Conservation (phyloP, 306 rosid species). For the Purshia tridentata region DNA sequence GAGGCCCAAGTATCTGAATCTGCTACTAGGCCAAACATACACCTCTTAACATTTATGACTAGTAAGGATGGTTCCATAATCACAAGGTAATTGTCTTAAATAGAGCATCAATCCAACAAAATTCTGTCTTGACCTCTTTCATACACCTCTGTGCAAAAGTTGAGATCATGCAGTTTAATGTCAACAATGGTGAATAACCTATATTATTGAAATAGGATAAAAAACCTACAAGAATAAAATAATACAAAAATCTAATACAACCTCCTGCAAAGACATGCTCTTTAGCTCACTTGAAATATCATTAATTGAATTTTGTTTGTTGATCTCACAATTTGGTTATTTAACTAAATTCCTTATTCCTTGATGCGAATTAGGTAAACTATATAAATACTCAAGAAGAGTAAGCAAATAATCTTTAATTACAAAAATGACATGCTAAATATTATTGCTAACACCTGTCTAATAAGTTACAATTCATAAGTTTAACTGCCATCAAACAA, state of each 20-base stretch:
- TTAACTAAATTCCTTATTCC: neutral
- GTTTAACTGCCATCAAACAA: slow-evolving; percentile 24
- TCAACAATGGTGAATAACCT: neutral
- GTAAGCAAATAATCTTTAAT: neutral
- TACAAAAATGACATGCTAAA: neutral
- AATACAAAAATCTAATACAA: neutral
- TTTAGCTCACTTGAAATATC: neutral
- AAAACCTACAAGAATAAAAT: neutral
- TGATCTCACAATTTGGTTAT: neutral
- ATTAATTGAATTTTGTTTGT: too few relatives aligned
- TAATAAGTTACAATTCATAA: neutral
- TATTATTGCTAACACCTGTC: neutral
- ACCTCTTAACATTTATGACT: neutral
- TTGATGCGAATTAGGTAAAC: neutral
- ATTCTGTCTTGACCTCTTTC: neutral
- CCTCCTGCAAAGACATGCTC: neutral
- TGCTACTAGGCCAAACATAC: neutral
- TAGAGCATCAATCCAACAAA: neutral
- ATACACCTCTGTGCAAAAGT: neutral
- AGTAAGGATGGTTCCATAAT: neutral
- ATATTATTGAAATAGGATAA: neutral
- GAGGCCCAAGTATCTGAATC: neutral
- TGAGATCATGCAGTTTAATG: neutral
- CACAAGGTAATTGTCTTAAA: neutral
- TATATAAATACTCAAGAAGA: neutral